Percentiles rank a stretch among this genome's conserved stretches.
These are phyloP conservation scores for Aspergillus terreus DNA, from an alignment of 2,329 filamentous ascomycete species.

Conservation along the genomic window DNA sequence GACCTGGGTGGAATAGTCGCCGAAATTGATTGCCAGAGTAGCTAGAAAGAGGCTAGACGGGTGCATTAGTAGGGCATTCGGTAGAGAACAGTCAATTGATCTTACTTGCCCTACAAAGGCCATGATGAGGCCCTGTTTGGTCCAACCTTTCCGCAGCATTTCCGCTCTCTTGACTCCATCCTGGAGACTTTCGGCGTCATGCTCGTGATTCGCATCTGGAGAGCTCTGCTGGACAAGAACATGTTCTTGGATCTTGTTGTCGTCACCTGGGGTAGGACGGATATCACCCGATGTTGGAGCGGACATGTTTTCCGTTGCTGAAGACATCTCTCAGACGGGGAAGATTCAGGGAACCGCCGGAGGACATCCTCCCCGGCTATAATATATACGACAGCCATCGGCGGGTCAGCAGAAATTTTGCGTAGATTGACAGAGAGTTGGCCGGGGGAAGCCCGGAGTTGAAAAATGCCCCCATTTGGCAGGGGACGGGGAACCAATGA, in stretches of 20 bases:
- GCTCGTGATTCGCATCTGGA: slow-evolving; percentile 7
- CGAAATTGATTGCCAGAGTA: slow-evolving; percentile 18
- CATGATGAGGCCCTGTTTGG: slow-evolving; percentile 14
- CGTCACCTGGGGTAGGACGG: neutral
- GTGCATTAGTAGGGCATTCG: neutral
- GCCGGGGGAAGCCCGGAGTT: neutral
- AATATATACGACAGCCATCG: neutral
- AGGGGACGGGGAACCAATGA: neutral
- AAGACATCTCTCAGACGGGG: neutral
- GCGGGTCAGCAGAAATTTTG: neutral
- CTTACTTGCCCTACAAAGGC: slow-evolving; percentile 17
- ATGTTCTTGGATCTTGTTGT: neutral
- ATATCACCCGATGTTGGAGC: neutral
- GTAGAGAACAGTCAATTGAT: neutral
- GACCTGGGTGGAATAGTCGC: slow-evolving; percentile 20
- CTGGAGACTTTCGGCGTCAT: slow-evolving; percentile 11
- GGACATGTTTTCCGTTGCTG: neutral
- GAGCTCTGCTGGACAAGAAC: neutral
- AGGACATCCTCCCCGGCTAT: neutral
- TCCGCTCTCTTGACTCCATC: slow-evolving; percentile 19
- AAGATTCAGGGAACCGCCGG: neutral
- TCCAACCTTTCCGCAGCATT: slow-evolving; percentile 17
- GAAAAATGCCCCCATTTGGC: neutral
- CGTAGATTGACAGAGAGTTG: neutral
- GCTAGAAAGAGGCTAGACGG: slow-evolving; percentile 15